Evolutionary conservation across 805 yeast species (phyloP), one percentile per base, ranked within the genome.

Genomic region (Diddensiella transvaalensis): DNA sequence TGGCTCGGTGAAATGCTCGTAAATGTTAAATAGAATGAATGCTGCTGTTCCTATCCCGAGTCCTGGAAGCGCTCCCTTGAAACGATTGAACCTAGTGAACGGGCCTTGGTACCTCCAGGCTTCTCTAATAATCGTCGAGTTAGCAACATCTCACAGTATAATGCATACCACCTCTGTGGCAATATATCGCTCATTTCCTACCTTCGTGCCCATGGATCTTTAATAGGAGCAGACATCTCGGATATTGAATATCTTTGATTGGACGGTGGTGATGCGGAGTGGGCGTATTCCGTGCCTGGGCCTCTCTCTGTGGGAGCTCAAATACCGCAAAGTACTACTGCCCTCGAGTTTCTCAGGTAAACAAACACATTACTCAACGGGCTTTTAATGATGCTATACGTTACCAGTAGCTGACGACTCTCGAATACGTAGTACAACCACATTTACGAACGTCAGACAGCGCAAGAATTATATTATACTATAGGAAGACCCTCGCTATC

Each of bases 31-130:
- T 19, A 77, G 72, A 26, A 80, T 71, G 61, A 87, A 87, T 2
- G 89, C 93, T 15, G 80, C 89, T 21, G 82, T 73, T 22, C 90
- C 96, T 37, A 82, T 74, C 24, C 87, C 86, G 44, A 87, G 74
- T 2, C 96, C 96, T 3, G 96, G 96, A 62, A 87, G 78, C 13
- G 86, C 75, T 49, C 80, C 80, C 60, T 75, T 80, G 66, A 80
- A 82, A 58, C 93, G 74, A 68, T 82, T 80, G 43, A 70, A 68
- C 58, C 87, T 79, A 46, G 85, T 75, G 71, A 87, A 87, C 46
- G 82, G 86, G 51, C 93, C 95, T 61, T 80, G 83, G 69, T 81
- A 84, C 75, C 95, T 82, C 96, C 96, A 87, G 41, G 95, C 93
- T 65, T 87, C 95, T 76, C 95, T 83, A 55, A 24, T 24, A 22